Base-by-base conservation (phyloP, 2,329 filamentous ascomycete species). In the Colletotrichum orbiculare region DNA sequence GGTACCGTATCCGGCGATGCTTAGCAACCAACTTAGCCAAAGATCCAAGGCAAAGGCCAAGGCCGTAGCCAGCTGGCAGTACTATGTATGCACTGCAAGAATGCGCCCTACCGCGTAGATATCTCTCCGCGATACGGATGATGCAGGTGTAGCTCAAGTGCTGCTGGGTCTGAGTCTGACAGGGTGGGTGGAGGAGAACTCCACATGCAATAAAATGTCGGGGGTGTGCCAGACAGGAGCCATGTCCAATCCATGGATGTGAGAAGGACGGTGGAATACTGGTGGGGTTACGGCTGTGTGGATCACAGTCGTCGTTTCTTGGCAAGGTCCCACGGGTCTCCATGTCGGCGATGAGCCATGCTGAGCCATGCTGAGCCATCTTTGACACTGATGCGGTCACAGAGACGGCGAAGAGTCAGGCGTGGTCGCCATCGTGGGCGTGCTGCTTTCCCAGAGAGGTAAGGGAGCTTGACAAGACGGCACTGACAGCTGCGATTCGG, bases 271-370 rank as follows among this genome's bases (percentile, higher is more conserved):
- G 39, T 41, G 39, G 25, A 25, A 25, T 25, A 25, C 25, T 25
- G 50, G 62, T 65, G 62, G 47, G 58, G 58, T 46, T 65, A 48
- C 37, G 46, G 15, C 47, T 62, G n/a, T 55, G 63, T 65, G 63
- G 53, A 54, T 66, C 62, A 65, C 53, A 41, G 50, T 47, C 11
- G 15, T 13, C 37, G 37, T 47, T 8, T 15, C 41, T 38, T 56
- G 52, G 47, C 47, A n/a, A 11, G 38, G 33, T 25, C 10, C 45
- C 35, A 49, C 25, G 54, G 4, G 11, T 45, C 34, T 34, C 15
- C 50, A 48, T 46, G 38, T 49, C 17, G 12, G 13, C 25, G 35
- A n/a, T 38, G 15, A 13, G 15, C 35, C n/a, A n/a, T 38, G 7
- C 13, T 17, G 8, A n/a, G 15, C 45, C 10, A 9, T 10, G 9